phyloP scores from a whole-genome alignment of 2,329 filamentous ascomycete species.

The Fusarium sp. region DNA sequence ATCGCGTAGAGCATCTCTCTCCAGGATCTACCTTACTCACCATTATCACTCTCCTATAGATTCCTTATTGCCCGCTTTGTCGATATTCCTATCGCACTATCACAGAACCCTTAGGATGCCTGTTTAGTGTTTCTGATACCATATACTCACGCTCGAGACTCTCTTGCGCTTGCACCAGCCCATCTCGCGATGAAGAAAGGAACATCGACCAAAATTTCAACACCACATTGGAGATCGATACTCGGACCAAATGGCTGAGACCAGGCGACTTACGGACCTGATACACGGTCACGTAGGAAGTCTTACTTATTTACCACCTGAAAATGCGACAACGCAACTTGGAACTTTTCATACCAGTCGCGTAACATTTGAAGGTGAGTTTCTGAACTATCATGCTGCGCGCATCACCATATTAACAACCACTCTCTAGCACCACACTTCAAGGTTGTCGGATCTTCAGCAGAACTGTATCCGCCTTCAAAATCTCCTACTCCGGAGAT shows the following conservation, averaged over 20 bases:
- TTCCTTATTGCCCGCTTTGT: conserved; percentile 7
- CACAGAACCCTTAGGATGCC: conserved; percentile 32
- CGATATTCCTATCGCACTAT: neutral
- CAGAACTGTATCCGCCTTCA: conserved; percentile 55
- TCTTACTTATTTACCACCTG: conserved; percentile 52
- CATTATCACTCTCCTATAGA: conserved; percentile 19
- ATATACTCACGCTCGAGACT: conserved; percentile 41
- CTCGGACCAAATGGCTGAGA: conserved; percentile 58
- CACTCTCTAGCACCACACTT: conserved; percentile 51
- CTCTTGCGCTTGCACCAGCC: conserved; percentile 35
- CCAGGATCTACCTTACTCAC: conserved; percentile 15
- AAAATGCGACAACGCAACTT: conserved; percentile 41
- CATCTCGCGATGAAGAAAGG: conserved; percentile 55
- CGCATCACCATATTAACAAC: conserved; percentile 16
- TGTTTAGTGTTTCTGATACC: conserved; percentile 28
- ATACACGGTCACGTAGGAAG: conserved; percentile 54
- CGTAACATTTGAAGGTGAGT: conserved; percentile 49
- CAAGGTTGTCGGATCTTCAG: conserved; percentile 51
- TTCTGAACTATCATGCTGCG: conserved; percentile 18
- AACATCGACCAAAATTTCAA: conserved; percentile 44
- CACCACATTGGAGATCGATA: conserved; percentile 51
- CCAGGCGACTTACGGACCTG: conserved; percentile 52
- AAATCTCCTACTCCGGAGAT: conserved; percentile 44
- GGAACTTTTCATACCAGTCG: conserved; percentile 53
- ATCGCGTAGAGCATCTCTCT: conserved; percentile 16